Evolutionary conservation across 148 eudicot species (phyloP).

Genomic region (Silene conica): DNA sequence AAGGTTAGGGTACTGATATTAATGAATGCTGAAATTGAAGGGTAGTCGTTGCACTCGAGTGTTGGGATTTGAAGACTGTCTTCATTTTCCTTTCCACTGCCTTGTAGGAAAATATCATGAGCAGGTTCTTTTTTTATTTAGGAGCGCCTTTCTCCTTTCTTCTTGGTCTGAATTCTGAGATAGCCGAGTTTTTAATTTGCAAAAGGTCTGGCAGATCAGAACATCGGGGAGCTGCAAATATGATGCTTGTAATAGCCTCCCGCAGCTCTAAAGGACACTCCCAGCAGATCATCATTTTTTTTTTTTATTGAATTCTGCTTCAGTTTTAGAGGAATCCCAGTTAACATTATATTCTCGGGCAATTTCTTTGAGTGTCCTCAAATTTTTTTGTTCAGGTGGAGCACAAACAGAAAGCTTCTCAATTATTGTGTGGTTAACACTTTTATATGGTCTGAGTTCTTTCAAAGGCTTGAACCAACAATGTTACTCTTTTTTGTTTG

Average conservation of each 20-base stretch:
- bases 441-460: no score
- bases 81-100: no score
- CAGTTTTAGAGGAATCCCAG: conserved; percentile 88
- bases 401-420: conserved; percentile 84
- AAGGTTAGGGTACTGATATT: no score
- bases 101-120: no score
- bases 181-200: conserved; percentile 75
- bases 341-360: conserved; percentile 60
- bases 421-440: no score
- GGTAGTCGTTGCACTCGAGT: no score
- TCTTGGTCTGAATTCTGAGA: conserved; percentile 86
- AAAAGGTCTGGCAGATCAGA: conserved; percentile 89
- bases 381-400: conserved; percentile 61
- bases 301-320: conserved; percentile 73
- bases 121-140: no score
- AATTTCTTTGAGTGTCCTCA: conserved; percentile 68
- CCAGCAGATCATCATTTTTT: conserved; percentile 93
- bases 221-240: conserved; percentile 92
- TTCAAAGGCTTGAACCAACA: no score
- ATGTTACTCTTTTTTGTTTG: no score
- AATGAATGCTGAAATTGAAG: no score
- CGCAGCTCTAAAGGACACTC: conserved; percentile 89
- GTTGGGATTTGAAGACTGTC: no score
- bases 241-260: conserved; percentile 94
- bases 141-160: no score